Evolutionary conservation across 768 basidiomycete genomes (phyloP).

Genomic region (Chalciporus pseudorubinellus): DNA sequence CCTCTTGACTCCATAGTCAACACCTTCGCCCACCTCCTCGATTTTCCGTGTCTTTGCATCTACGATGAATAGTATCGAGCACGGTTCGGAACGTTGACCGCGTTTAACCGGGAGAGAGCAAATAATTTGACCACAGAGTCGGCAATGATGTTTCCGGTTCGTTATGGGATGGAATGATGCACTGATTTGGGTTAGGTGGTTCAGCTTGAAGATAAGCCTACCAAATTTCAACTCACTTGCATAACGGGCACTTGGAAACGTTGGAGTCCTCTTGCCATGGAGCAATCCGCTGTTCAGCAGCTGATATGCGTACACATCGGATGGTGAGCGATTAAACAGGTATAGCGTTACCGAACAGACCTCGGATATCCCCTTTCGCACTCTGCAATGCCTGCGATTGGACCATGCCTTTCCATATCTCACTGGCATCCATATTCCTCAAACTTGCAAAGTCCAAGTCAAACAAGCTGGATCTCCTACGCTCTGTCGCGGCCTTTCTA

Average conservation of each 20-base stretch:
- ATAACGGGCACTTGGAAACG: conserved; percentile 81
- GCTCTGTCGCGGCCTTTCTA: conserved; percentile 12
- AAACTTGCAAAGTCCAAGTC: conserved; percentile 61
- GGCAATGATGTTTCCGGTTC: conserved; percentile 95
- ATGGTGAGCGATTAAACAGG: conserved; percentile 3
- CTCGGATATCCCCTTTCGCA: conserved; percentile 64
- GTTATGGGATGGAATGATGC: conserved; percentile 84
- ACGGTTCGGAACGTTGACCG: conserved; percentile 62
- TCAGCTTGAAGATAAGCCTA: neutral
- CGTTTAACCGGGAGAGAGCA: conserved; percentile 83
- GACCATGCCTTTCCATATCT: conserved; percentile 66
- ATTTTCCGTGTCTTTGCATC: conserved; percentile 74
- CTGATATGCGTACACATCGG: conserved; percentile 31
- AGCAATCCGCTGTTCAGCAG: conserved; percentile 87
- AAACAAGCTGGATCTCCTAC: conserved; percentile 67
- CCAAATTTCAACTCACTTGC: conserved; percentile 51
- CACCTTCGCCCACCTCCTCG: conserved; percentile 81
- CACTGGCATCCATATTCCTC: conserved; percentile 61
- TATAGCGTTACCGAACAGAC: conserved; percentile 37
- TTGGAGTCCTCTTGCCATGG: conserved; percentile 88
- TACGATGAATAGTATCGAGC: conserved; percentile 84
- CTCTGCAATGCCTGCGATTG: conserved; percentile 41
- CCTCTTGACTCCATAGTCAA: conserved; percentile 76
- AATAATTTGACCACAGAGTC: conserved; percentile 87
- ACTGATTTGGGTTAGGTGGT: conserved; percentile 31